Percentiles rank a stretch among this genome's conserved stretches.
These are phyloP conservation scores for Hansfordia pulvinata DNA, from an alignment of 2,329 filamentous ascomycete genomes.

Conservation along the genomic window DNA sequence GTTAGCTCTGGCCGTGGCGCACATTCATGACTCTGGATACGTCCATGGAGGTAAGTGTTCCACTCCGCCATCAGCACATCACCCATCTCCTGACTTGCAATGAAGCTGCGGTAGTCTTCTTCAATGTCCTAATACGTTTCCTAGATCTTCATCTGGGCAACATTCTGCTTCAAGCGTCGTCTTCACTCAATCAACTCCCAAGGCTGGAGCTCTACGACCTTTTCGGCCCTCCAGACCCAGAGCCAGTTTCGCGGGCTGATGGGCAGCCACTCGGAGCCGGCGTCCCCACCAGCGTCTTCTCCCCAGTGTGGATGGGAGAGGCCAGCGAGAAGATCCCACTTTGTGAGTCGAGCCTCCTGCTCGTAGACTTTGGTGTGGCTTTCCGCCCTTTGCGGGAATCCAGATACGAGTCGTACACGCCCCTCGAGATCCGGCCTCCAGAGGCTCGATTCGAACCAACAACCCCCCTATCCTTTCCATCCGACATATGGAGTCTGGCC, in stretches of 20 bases:
- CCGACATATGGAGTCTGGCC: conserved; percentile 25
- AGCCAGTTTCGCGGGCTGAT: too few species aligned
- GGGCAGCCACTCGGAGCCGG: too few species aligned
- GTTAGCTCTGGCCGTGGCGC: conserved; percentile 15
- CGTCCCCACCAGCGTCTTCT: conserved; percentile 15
- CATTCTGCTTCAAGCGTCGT: conserved; percentile 13
- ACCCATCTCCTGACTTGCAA: background rate
- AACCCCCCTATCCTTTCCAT: conserved; percentile 17
- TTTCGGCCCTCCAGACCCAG: conserved; percentile 10
- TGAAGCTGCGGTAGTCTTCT: too few species aligned
- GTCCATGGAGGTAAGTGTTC: conserved; percentile 16
- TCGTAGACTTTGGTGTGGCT: conserved; percentile 21
- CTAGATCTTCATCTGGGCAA: conserved; percentile 21
- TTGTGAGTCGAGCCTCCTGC: conserved; percentile 11
- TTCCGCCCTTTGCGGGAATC: conserved; percentile 15
- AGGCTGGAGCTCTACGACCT: conserved; percentile 9
- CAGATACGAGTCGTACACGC: conserved; percentile 9
- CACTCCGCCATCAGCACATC: background rate
- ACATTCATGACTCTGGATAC: conserved; percentile 14
- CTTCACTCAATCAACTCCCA: conserved; percentile 10
- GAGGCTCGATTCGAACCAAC: conserved; percentile 20
- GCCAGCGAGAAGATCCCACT: conserved; percentile 15
- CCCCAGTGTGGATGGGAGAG: conserved; percentile 20
- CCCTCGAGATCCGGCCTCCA: conserved; percentile 12
- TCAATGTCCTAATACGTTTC: too few species aligned